Evolutionary conservation across 345 rosid species (phyloP).

Genomic region (Barbarea vulgaris): DNA sequence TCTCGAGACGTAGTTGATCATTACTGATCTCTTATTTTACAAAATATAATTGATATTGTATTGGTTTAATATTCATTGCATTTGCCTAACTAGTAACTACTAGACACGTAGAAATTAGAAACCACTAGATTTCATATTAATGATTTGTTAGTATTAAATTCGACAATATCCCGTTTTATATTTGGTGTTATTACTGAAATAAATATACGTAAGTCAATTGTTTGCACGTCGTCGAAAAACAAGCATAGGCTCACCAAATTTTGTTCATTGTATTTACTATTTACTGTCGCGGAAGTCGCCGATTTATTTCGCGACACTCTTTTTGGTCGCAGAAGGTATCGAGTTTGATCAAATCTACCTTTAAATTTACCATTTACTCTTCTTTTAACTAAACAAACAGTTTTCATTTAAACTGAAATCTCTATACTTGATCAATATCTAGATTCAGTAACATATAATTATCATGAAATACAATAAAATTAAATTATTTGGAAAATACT

Average conservation of each 20-base stretch:
- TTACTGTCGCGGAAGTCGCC: too few relatives aligned
- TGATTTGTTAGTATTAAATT: constrained; percentile 16
- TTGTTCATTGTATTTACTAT: too few relatives aligned
- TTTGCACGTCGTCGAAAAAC: constrained; percentile 20
- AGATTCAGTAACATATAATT: background rate
- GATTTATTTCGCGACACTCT: too few relatives aligned
- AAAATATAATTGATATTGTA: background rate
- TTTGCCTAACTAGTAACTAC: constrained; percentile 21
- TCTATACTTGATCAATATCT: background rate
- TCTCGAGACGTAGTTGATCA: constrained; percentile 6
- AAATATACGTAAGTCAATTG: constrained; percentile 1
- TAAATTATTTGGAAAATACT: background rate
- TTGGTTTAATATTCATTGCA: constrained; percentile 1
- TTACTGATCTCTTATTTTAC: constrained; percentile 2
- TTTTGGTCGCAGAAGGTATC: too few relatives aligned
- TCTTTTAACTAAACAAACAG: background rate
- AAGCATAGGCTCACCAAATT: too few relatives aligned
- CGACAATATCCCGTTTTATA: background rate
- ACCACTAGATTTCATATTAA: background rate
- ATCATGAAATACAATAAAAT: background rate
- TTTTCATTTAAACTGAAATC: background rate
- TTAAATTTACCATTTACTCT: background rate
- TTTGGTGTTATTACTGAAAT: background rate
- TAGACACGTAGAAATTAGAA: constrained; percentile 9
- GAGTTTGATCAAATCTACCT: background rate